Evolutionary conservation across 192 early-diverging fungal genomes (phyloP).

Genomic region (Diversispora eburnea): DNA sequence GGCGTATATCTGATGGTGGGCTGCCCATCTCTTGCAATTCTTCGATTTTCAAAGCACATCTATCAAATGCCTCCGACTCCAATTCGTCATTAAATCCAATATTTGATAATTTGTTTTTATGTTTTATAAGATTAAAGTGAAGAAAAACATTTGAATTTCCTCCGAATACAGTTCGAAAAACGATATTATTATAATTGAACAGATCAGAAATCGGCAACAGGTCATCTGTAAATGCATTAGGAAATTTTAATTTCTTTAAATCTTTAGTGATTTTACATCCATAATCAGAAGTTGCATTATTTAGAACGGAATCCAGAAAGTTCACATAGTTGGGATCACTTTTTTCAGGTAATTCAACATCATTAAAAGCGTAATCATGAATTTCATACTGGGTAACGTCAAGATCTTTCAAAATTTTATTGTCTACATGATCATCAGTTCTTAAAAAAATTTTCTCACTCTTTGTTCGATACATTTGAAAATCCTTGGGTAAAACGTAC

Average conservation of each 20-base stretch:
- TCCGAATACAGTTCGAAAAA: conserved; percentile 12
- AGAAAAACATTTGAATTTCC: neutral
- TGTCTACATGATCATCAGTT: neutral
- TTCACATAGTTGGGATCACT: neutral
- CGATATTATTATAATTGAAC: neutral
- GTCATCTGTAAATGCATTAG: neutral
- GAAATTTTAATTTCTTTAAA: neutral
- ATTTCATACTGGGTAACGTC: neutral
- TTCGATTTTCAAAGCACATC: neutral
- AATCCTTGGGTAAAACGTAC: neutral
- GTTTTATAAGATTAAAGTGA: neutral
- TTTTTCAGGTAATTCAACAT: conserved; percentile 2
- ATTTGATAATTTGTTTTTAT: neutral
- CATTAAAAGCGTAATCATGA: neutral
- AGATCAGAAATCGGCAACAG: too few species aligned
- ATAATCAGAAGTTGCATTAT: too few species aligned
- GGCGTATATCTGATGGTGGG: neutral
- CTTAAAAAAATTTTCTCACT: neutral
- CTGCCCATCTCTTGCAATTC: neutral
- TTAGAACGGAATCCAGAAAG: neutral
- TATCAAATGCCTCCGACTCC: neutral
- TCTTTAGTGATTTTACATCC: too few species aligned
- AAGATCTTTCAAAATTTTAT: neutral
- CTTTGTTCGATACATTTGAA: neutral
- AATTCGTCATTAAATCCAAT: conserved; percentile 12